Conservation (phyloP, 176 grass and related monocot genomes). For the Cenchrus americanus region DNA sequence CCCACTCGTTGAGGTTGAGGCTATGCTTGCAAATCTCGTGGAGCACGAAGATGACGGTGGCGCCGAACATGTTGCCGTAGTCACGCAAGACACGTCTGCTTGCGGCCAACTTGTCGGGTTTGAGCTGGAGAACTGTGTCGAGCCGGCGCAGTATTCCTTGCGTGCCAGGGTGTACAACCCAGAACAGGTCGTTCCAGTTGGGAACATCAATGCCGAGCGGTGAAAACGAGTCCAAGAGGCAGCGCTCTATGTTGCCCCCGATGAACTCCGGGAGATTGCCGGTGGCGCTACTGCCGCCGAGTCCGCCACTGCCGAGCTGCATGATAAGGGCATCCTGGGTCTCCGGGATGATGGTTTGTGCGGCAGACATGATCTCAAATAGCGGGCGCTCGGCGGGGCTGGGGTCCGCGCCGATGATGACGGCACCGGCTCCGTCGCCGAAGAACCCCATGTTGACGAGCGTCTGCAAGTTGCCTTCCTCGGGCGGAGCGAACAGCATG, state of each 20-base stretch:
- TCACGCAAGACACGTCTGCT: constrained; percentile 40
- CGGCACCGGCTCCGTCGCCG: constrained; percentile 45
- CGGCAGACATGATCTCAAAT: constrained; percentile 56
- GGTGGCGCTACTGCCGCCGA: constrained; percentile 27
- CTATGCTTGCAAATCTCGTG: constrained; percentile 29
- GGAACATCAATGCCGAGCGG: constrained; percentile 23
- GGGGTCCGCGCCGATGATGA: constrained; percentile 60
- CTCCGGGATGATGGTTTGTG: constrained; percentile 46
- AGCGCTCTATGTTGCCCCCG: constrained; percentile 48
- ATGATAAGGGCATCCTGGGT: constrained; percentile 44
- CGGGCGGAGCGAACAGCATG: constrained; percentile 49
- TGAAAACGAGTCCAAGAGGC: constrained; percentile 36
- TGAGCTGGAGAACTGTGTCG: constrained; percentile 43
- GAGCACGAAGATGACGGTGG: constrained; percentile 61
- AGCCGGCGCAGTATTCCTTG: constrained; percentile 46
- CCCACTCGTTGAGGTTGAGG: no score
- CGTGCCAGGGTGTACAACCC: constrained; percentile 55
- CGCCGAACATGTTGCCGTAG: constrained; percentile 59
- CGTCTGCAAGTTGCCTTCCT: neutral
- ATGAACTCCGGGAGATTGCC: constrained; percentile 47
- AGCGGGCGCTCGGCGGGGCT: constrained; percentile 42
- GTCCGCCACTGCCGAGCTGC: constrained; percentile 36
- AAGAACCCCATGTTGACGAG: constrained; percentile 58
- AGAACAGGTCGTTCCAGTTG: constrained; percentile 76
- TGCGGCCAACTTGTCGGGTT: constrained; percentile 40